phyloP scores from a whole-genome alignment of 2,329 filamentous ascomycete genomes.

The Microthyrium microscopicum region DNA sequence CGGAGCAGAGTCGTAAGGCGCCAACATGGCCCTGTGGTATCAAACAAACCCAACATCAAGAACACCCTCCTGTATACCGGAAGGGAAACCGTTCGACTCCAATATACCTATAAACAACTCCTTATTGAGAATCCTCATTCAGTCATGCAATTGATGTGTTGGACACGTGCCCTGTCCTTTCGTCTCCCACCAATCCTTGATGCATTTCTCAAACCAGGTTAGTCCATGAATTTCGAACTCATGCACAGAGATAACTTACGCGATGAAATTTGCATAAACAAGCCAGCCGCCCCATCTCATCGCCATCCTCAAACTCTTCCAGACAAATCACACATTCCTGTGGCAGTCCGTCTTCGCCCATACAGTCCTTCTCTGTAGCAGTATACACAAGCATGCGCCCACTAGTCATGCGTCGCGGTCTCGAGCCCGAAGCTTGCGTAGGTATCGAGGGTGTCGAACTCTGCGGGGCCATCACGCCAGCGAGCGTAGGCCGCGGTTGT shows the following conservation, averaged over 20 bases:
- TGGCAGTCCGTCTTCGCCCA: constrained; percentile 32
- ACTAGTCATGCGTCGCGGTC: constrained; percentile 11
- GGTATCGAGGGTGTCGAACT: constrained; percentile 1
- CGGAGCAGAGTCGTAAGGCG: too few species aligned
- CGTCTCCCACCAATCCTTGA: constrained; percentile 41
- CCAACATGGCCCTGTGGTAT: too few species aligned
- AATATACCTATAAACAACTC: too few species aligned
- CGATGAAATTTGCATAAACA: constrained; percentile 50
- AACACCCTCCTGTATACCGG: too few species aligned
- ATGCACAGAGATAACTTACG: constrained; percentile 15
- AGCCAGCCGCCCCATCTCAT: constrained; percentile 41
- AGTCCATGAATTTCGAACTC: neutral
- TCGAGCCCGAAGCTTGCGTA: neutral
- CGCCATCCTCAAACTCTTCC: constrained; percentile 45
- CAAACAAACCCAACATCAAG: too few species aligned
- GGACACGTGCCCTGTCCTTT: constrained; percentile 41
- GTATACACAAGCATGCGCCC: constrained; percentile 33
- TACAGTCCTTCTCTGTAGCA: constrained; percentile 48
- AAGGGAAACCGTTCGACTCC: too few species aligned
- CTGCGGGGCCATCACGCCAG: neutral
- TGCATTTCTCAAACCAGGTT: constrained; percentile 27
- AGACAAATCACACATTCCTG: constrained; percentile 49
- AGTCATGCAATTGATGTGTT: constrained; percentile 35
- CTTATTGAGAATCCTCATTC: too few species aligned
- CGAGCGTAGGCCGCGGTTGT: neutral